Conservation (phyloP, 2,329 filamentous ascomycete species). For the Allantophomopsis cytisporea region DNA sequence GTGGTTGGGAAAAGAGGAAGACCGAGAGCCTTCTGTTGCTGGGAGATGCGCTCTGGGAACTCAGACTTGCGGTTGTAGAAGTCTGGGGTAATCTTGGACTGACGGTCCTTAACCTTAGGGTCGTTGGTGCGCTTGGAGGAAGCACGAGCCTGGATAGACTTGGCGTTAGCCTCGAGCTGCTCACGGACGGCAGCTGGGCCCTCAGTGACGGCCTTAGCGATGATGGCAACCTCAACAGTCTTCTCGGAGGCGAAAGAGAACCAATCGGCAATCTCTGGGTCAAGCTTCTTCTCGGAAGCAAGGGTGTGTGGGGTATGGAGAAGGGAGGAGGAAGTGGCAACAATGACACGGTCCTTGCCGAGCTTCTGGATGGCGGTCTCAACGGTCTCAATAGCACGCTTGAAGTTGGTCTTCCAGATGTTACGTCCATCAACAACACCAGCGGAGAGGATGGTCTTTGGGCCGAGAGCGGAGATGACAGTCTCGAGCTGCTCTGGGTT, state of each 20-base stretch:
- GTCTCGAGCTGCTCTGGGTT: constrained; percentile 94
- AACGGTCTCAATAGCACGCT: constrained; percentile 81
- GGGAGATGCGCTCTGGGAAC: constrained; percentile 72
- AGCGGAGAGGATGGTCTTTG: constrained; percentile 81
- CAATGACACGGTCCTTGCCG: constrained; percentile 93
- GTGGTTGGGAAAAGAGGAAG: constrained; percentile 97
- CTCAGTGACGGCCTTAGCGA: constrained; percentile 93
- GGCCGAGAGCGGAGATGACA: constrained; percentile 69
- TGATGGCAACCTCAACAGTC: constrained; percentile 76
- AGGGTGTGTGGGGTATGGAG: constrained; percentile 98
- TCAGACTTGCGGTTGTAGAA: constrained; percentile 88
- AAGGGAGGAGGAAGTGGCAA: constrained; percentile 92
- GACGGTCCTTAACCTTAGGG: constrained; percentile 92
- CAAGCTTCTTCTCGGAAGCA: constrained; percentile 96
- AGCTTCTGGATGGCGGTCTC: constrained; percentile 90
- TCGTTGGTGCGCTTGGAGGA: constrained; percentile 94
- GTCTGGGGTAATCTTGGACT: constrained; percentile 69
- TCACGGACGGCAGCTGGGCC: constrained; percentile 76
- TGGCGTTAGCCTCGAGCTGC: constrained; percentile 92
- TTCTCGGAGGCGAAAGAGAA: constrained; percentile 98
- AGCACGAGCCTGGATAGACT: constrained; percentile 81
- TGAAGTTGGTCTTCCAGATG: constrained; percentile 99
- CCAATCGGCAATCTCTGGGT: constrained; percentile 88
- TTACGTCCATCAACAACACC: constrained; percentile 98
- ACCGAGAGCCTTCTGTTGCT: constrained; percentile 85